A percentile compares a stretch with the other conserved stretches of the same genome.
These are phyloP conservation scores for Sedum album DNA, from an alignment of 164 flowering plant species.

Conservation along the genomic window DNA sequence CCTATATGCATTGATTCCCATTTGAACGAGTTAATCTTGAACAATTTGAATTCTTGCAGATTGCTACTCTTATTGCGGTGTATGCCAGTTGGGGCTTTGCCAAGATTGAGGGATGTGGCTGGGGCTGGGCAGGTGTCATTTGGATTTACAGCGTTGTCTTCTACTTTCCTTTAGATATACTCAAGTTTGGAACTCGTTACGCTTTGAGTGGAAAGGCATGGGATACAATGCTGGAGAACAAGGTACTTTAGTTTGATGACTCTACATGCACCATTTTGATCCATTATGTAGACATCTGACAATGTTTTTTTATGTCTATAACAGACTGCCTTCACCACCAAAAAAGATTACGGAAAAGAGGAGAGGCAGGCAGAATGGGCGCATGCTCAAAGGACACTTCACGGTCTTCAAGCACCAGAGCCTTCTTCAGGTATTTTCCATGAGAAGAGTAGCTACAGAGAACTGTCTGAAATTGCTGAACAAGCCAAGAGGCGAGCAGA, in stretches of 20 bases:
- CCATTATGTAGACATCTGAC: not conserved
- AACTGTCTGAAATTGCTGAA: conserved; percentile 12
- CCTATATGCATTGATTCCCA: not conserved
- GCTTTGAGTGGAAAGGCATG: conserved; percentile 4
- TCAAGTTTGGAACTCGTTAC: not conserved
- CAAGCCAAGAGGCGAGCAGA: conserved; percentile 11
- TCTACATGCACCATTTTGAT: not conserved
- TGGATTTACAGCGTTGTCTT: not conserved
- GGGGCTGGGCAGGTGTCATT: conserved; percentile 7
- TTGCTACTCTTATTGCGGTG: not conserved
- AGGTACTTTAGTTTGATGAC: not conserved
- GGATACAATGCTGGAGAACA: not conserved
- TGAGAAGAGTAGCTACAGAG: conserved; percentile 2
- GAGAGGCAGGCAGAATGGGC: conserved; percentile 6
- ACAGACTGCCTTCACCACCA: conserved; percentile 4
- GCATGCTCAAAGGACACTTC: conserved; percentile 10
- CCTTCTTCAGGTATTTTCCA: not conserved
- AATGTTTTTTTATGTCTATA: not conserved
- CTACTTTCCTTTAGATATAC: not conserved
- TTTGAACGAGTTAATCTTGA: not conserved
- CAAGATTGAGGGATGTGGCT: not conserved
- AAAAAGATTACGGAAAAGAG: not conserved
- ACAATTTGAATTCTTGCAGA: not conserved
- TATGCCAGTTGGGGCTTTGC: conserved; percentile 1
- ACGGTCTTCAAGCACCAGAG: conserved; percentile 3